These are phyloP conservation scores for Dalbergia cultrata DNA, from an alignment of 306 rosid genomes.

Conservation along the genomic window DNA sequence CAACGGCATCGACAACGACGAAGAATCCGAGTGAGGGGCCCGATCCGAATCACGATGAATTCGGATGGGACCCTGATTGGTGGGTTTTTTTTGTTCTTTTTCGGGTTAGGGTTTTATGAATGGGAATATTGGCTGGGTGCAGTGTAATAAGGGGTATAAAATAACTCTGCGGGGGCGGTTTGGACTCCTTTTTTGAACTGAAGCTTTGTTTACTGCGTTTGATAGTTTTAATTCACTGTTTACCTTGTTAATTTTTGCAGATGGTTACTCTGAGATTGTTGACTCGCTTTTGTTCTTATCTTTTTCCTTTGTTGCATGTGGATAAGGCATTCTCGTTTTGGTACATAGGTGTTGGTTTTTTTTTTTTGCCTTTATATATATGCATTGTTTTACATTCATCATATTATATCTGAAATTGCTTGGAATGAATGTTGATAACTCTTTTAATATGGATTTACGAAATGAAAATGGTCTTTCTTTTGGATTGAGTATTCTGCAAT, in stretches of 20 bases:
- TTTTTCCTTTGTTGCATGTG: conserved; percentile 45
- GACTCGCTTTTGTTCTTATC: conserved; percentile 38
- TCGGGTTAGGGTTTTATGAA: not conserved
- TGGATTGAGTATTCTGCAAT: not conserved
- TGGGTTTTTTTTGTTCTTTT: not conserved
- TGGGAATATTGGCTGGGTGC: not conserved
- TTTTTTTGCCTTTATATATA: not conserved
- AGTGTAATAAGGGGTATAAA: conserved; percentile 1
- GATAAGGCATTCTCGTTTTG: conserved; percentile 43
- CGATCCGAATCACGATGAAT: not conserved
- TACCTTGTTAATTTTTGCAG: conserved; percentile 21
- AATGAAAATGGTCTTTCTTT: not conserved
- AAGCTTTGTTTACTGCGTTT: conserved; percentile 17
- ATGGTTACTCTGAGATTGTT: conserved; percentile 32
- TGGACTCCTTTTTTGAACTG: conserved; percentile 28
- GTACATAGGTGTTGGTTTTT: not conserved
- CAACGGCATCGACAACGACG: not conserved
- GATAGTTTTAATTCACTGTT: conserved; percentile 15
- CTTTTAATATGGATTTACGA: conserved; percentile 15
- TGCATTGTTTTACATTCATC: not conserved
- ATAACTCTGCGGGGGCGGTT: not conserved
- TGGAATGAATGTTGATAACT: not conserved
- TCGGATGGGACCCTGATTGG: not conserved
- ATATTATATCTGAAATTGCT: not conserved
- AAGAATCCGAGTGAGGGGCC: not conserved